Evolutionary conservation across 345 rosid genomes (phyloP), one percentile per base, ranked within the genome.

Genomic region (Brassica cretica): DNA sequence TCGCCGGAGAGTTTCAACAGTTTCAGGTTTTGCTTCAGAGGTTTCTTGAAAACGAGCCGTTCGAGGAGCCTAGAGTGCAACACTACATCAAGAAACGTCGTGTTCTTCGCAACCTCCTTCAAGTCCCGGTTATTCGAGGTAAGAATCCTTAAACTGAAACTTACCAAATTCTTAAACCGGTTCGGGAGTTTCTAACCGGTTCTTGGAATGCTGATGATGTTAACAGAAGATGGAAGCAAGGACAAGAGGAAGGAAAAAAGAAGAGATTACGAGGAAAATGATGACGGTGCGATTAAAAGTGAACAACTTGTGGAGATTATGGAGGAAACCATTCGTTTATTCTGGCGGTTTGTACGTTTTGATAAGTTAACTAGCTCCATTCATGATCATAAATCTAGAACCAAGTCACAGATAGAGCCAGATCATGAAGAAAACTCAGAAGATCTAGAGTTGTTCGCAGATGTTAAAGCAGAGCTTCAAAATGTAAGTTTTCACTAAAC

Each of bases 41-140:
- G 62, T 95, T 95, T 77, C 83, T 95, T 15, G 99, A 95, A 83
- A 85, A 91, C 4, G 99, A 95, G 71, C 83, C 78, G 0, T 95
- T 90, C 30, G 94, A 91, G 78, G 98, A 91, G 18, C 93, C 98
- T 1, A 87, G 99, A 70, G 87, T 92, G 8, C 86, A 85, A 49
- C 88, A 86, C 70, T 95, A 87, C 55, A 84, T 81, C 76, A 93
- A 88, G 86, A 91, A 80, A 49, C 96, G 98, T 12, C 88, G 89
- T 69, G 68, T 84, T 64, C 73, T 84, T 59, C 98, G 97, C 5
- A 90, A 88, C 81, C 91, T 95, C 33, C 96, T 95, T 73, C 99
- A 93, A 71, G 92, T 95, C 72, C 98, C 99, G 2, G 88, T 89
- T 30, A 90, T 95, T 18, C 86, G 92, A 90, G 99, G 98, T 89